Base-by-base conservation (phyloP, 139 green algal genomes). In the Pseudopediastrum boryanum region DNA sequence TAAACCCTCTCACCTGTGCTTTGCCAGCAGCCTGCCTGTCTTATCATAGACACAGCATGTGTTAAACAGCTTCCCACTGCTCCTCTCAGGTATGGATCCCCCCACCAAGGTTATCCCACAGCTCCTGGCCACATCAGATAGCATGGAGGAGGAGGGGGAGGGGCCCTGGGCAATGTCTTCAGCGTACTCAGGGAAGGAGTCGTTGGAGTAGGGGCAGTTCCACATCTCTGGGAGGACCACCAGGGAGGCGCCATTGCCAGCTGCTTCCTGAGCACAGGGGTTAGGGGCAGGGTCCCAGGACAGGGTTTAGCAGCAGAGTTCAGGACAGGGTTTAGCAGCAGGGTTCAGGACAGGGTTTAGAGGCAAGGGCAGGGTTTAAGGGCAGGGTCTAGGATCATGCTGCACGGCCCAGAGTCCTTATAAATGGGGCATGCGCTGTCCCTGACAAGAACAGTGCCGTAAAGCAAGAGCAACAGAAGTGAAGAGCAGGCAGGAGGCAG, bases 121-220 rank as follows among this genome's bases (percentile, higher is more conserved):
- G 48, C 73, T 64, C 66, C 59, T 67, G 2, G 88, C 82, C 42
- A 69, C 77, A 42, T 69, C 51, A 38, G 76, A 46, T 16, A 82
- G 50, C 76, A 75, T 75, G 31, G 36, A 10, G 16, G 46, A 52
- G 41, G 64, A 77, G 23, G 76, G 76, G 6, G 86, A 93, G 6
- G 70, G 74, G 3, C 86, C 92, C 35, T 79, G 29, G 7, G 94
- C 92, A 19, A 98, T 90, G 68, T 97, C 92, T 84, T 99, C 96
- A 0, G 95, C 95, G 80, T 97, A 98, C 16, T 63, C 85, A 21
- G 95, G 94, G 78, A 99, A 99, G 54, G 70, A 91, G 78, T 97
- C 94, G 64, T 99, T 99, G 56, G 86, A 93, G 86, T 99, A 99
- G 25, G 96, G 96, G 83, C 95, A 98, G 86, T 99, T 98, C 92